These are phyloP conservation scores for Globisporangium echinulatum DNA, from an alignment of 352 stramenopile species.

Conservation along the genomic window DNA sequence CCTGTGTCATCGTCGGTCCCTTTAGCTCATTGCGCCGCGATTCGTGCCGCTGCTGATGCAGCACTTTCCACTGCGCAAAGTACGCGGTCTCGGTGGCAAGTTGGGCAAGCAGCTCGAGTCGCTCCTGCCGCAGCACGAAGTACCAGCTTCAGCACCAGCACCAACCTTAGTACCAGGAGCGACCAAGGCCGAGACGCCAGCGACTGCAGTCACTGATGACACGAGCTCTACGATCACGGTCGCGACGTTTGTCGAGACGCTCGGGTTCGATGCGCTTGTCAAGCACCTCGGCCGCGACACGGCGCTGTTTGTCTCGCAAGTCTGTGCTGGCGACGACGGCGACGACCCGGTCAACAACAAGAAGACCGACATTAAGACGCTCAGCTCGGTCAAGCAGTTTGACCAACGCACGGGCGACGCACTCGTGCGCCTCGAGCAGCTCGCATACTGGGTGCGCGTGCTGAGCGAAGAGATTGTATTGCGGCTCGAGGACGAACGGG, in stretches of 20 bases:
- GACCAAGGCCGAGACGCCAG: constrained; percentile 13
- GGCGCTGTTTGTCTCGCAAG: constrained; percentile 40
- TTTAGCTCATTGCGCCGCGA: constrained; percentile 47
- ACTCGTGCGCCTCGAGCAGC: constrained; percentile 38
- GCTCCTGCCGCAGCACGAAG: constrained; percentile 41
- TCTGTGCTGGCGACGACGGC: constrained; percentile 62
- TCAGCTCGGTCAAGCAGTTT: constrained; percentile 77
- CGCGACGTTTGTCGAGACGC: constrained; percentile 44
- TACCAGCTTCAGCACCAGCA: constrained; percentile 8
- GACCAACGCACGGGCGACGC: constrained; percentile 48
- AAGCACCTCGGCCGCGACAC: constrained; percentile 56
- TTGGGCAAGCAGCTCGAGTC: constrained; percentile 61
- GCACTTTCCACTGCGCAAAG: constrained; percentile 61
- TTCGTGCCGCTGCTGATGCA: constrained; percentile 65
- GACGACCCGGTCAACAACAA: constrained; percentile 66
- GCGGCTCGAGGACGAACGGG: constrained; percentile 71
- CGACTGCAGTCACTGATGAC: background rate
- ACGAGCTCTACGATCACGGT: constrained; percentile 21
- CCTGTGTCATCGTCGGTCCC: no score
- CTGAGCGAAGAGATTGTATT: constrained; percentile 69
- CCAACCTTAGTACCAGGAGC: constrained; percentile 2
- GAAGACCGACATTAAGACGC: constrained; percentile 58
- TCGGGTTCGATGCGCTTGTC: constrained; percentile 41
- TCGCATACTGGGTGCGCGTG: constrained; percentile 74
- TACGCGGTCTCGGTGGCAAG: constrained; percentile 72